These are phyloP conservation scores for Magnolia officinalis DNA, from an alignment of 164 flowering plant species.

Conservation along the genomic window DNA sequence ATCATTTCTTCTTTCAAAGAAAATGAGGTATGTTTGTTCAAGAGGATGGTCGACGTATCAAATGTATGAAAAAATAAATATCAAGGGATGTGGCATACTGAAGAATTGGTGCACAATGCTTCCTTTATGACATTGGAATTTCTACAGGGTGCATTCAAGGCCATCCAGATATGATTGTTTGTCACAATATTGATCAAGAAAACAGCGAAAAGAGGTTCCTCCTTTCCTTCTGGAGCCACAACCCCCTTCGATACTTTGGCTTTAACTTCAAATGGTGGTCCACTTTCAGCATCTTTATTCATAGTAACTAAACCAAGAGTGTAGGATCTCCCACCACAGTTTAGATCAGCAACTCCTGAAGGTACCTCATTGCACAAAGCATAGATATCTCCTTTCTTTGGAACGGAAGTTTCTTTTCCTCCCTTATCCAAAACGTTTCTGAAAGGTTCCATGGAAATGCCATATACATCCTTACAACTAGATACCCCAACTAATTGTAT, in stretches of 20 bases:
- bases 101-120: conserved; percentile 16
- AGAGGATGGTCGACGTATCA: neutral
- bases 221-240: conserved; percentile 15
- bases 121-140: conserved; percentile 12
- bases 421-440: neutral
- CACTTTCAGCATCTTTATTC: conserved; percentile 10
- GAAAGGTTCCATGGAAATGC: neutral
- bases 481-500: conserved; percentile 20
- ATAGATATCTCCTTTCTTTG: conserved; percentile 57
- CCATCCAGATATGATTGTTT: conserved; percentile 51
- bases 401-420: conserved; percentile 36
- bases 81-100: conserved; percentile 32
- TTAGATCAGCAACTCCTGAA: conserved; percentile 35
- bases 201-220: conserved; percentile 38
- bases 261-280: neutral
- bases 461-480: conserved; percentile 1
- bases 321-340: neutral
- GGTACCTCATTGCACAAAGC: conserved; percentile 46
- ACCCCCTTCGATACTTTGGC: conserved; percentile 31
- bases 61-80: too few species aligned
- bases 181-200: conserved; percentile 47
- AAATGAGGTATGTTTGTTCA: neutral
- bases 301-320: neutral
- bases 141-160: conserved; percentile 23
- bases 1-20: neutral